Evolutionary conservation across 768 basidiomycete species (phyloP).

Genomic region (Cyclocybe cylindracea): DNA sequence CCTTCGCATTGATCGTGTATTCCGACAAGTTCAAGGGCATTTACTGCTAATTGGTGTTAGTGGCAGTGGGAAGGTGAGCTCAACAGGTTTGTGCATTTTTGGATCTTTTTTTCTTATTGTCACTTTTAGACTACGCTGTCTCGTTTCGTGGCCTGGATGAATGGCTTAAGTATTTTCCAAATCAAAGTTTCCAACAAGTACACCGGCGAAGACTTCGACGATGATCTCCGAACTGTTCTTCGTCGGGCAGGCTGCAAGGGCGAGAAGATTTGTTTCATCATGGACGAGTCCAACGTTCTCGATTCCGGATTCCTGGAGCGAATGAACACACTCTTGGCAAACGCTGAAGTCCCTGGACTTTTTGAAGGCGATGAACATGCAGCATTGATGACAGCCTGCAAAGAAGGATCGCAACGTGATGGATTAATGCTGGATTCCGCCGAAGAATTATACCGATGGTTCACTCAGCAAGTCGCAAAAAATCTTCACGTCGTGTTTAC

Average conservation of each 20-base stretch:
- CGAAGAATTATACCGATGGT: conserved; percentile 98
- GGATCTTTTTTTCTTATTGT: conserved; percentile 6
- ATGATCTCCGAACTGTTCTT: conserved; percentile 92
- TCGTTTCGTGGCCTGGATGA: conserved; percentile 99
- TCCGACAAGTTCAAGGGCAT: conserved; percentile 98
- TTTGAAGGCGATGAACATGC: conserved; percentile 99
- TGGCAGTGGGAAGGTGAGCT: conserved; percentile 91
- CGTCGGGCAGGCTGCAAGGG: conserved; percentile 97
- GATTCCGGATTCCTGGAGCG: conserved; percentile 98
- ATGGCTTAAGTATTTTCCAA: conserved; percentile 97
- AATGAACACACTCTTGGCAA: conserved; percentile 99
- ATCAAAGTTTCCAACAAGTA: conserved; percentile 99
- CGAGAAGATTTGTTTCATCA: conserved; percentile 99
- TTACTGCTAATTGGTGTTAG: conserved; percentile 96
- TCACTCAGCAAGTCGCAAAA: conserved; percentile 96
- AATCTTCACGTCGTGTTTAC: conserved; percentile 99
- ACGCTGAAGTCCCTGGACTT: conserved; percentile 99
- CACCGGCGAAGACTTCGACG: conserved; percentile 97
- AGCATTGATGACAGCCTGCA: conserved; percentile 98
- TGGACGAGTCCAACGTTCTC: conserved; percentile 99
- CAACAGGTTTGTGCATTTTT: neutral
- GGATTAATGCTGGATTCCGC: conserved; percentile 98
- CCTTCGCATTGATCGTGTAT: conserved; percentile 95
- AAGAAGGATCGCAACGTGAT: conserved; percentile 98
- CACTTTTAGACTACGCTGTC: conserved; percentile 79